These are phyloP conservation scores for Phialocephala subalpina DNA, from an alignment of 2,329 filamentous ascomycete genomes.

Conservation along the genomic window DNA sequence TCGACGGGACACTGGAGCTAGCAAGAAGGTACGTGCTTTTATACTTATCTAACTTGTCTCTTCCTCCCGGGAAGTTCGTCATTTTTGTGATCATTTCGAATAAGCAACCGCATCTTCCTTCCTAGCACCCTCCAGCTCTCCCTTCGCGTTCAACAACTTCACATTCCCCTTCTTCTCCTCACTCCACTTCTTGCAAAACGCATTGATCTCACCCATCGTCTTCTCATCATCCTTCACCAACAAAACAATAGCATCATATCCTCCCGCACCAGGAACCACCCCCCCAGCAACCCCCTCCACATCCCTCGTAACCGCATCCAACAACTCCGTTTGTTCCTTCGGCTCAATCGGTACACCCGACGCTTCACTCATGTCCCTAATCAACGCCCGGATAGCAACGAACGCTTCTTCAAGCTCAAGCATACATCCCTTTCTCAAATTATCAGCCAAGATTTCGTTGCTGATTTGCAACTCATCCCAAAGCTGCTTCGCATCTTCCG, in stretches of 20 bases:
- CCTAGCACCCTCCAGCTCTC: conserved; percentile 74
- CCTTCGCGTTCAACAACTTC: conserved; percentile 72
- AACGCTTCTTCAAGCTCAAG: conserved; percentile 55
- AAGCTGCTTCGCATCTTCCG: conserved; percentile 69
- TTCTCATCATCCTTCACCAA: conserved; percentile 77
- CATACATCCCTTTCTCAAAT: conserved; percentile 60
- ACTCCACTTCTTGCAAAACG: conserved; percentile 73
- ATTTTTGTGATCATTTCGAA: conserved; percentile 3
- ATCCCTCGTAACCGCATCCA: conserved; percentile 74
- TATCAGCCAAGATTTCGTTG: conserved; percentile 75
- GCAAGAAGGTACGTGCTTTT: background rate
- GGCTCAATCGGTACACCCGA: conserved; percentile 91
- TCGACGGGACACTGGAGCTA: background rate
- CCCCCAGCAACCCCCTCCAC: conserved; percentile 87
- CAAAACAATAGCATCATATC: conserved; percentile 88
- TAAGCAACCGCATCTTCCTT: conserved; percentile 50
- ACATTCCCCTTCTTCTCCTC: conserved; percentile 66
- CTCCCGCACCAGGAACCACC: conserved; percentile 92
- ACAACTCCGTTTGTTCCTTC: conserved; percentile 79
- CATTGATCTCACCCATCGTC: conserved; percentile 66
- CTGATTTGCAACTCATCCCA: conserved; percentile 79
- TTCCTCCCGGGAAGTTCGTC: background rate
- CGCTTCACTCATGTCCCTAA: conserved; percentile 77
- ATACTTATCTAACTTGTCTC: background rate
- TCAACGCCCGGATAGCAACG: conserved; percentile 63